Percentiles rank a stretch among this genome's conserved stretches.
These are phyloP conservation scores for Xerophyta viscosa DNA, from an alignment of 106 monocot genomes.

Conservation along the genomic window DNA sequence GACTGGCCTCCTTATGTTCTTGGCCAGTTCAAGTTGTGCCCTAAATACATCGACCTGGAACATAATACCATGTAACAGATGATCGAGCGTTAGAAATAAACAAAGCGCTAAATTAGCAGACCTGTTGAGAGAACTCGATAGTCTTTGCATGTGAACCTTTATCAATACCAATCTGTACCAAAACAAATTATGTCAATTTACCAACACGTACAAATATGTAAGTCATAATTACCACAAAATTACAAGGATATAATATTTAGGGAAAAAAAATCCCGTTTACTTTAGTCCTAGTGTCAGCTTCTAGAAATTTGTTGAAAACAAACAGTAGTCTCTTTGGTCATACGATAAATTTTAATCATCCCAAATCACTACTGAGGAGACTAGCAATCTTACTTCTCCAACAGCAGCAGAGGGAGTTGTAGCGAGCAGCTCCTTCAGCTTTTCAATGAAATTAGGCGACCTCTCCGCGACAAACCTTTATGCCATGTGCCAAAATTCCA, in stretches of 20 bases:
- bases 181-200: not conserved
- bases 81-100: no score
- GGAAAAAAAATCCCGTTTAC: no score
- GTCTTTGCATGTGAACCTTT: constrained; percentile 81
- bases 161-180: constrained; percentile 76
- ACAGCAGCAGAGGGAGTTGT: constrained; percentile 57
- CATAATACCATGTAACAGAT: not conserved
- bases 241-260: no score
- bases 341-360: no score
- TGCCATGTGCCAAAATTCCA: no score
- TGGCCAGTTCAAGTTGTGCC: constrained; percentile 74
- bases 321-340: no score
- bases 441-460: constrained; percentile 20
- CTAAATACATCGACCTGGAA: constrained; percentile 68
- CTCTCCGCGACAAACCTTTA: constrained; percentile 31
- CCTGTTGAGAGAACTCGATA: constrained; percentile 75
- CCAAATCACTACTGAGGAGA: no score
- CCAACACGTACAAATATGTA: not conserved
- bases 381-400: constrained; percentile 50
- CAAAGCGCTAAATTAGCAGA: no score
- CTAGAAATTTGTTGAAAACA: no score
- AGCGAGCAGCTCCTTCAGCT: constrained; percentile 33
- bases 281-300: no score
- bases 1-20: constrained; percentile 64
- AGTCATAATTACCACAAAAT: not conserved